Evolutionary conservation across 371 early-diverging fungal species (phyloP), one percentile per base, ranked within the genome.

Genomic region (Mortierella sp.): DNA sequence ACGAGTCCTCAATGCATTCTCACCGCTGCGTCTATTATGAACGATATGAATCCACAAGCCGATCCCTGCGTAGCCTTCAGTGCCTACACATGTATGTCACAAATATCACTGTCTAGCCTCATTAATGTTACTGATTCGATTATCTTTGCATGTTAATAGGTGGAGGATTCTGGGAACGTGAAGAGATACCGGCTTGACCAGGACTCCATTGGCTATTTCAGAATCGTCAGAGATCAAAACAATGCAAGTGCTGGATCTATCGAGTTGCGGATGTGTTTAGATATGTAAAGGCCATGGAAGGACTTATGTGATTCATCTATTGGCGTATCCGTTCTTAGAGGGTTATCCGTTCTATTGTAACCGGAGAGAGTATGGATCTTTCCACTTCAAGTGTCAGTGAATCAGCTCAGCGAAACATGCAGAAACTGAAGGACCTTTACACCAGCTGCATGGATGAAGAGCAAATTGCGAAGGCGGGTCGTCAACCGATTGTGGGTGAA

Each of bases 61-160:
- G 79, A 87, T 67, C 88, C 88, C 5, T 88, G 88, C 63, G 72
- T 82, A 19, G 85, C 85, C 52, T 86, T 86, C 55, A 84, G 82
- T 53, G 78, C 73, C 34, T 89, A 81, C 58, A 76, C 85, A 12
- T 89, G 89, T 85, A 81, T 72, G 16, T 38, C 38, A 38, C 38
- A 5, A 38, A 38, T 12, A 38, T 38, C 38, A 38, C 4, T 46
- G 47, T 18, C 48, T 39, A 28, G 42, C 39, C 21, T 34, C 38
- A 10, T 24, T 24, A 21, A 16, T 19, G 23, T 24, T 19, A 10
- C 9, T 14, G 7, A 48, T 48, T 16, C 16, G 16, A 14, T 10
- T 18, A n/a, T 45, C 45, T 45, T 45, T 64, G 4, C 8, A n/a
- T 57, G 51, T 46, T 19, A 27, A 8, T 62, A 86, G 86, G 88